phyloP scores from a whole-genome alignment of 768 basidiomycete species.

The Gymnopilus junonius region DNA sequence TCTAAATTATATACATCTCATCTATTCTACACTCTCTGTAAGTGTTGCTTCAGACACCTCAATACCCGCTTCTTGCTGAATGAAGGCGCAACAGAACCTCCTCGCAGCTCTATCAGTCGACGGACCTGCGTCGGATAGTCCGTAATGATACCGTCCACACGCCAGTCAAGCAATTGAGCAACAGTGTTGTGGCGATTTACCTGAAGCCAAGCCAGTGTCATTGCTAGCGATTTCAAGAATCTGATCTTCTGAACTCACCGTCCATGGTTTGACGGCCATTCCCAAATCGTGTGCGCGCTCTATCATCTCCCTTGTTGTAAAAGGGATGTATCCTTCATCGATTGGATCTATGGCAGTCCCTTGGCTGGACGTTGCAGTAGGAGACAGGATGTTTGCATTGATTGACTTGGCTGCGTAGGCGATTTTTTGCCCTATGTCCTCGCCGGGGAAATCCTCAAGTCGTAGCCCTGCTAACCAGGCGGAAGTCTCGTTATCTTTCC shows the following conservation, averaged over 20 bases:
- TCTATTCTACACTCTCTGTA: slow-evolving; percentile 31
- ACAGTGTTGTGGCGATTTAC: slow-evolving; percentile 64
- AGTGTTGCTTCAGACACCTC: slow-evolving; percentile 61
- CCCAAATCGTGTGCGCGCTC: slow-evolving; percentile 65
- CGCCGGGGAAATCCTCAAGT: slow-evolving; percentile 66
- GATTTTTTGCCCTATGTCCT: slow-evolving; percentile 58
- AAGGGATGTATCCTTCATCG: slow-evolving; percentile 50
- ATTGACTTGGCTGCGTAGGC: slow-evolving; percentile 72
- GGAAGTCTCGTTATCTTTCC: slow-evolving; percentile 48
- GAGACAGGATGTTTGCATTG: slow-evolving; percentile 67
- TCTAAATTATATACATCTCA: neutral
- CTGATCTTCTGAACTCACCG: slow-evolving; percentile 45
- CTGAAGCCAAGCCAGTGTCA: slow-evolving; percentile 34
- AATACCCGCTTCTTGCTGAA: slow-evolving; percentile 65
- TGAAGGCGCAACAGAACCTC: slow-evolving; percentile 55
- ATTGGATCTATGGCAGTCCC: slow-evolving; percentile 48
- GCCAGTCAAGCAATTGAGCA: slow-evolving; percentile 61
- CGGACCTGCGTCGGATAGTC: slow-evolving; percentile 71
- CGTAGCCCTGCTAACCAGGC: slow-evolving; percentile 75
- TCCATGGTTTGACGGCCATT: slow-evolving; percentile 74
- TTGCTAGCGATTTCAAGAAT: neutral
- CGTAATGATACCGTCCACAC: slow-evolving; percentile 79
- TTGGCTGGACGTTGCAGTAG: slow-evolving; percentile 47
- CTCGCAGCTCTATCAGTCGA: slow-evolving; percentile 57
- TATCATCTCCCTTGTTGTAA: slow-evolving; percentile 74